Percentiles rank a stretch among this genome's conserved stretches.
phyloP scores from a whole-genome alignment of 345 rosid genomes.

The Populus alba region DNA sequence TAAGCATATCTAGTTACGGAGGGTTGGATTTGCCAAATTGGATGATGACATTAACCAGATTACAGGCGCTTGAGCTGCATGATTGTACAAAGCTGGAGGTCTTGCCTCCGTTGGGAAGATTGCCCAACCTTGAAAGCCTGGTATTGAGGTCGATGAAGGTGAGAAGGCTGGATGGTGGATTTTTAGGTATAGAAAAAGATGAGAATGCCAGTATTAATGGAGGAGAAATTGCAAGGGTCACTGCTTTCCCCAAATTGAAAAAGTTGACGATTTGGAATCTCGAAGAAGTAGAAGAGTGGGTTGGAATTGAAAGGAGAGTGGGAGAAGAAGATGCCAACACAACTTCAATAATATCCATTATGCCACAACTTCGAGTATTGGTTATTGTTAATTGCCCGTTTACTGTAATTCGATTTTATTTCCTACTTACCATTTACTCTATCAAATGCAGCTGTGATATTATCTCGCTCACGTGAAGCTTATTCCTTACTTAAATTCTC shows the following conservation, averaged over 20 bases:
- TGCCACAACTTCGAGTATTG: constrained; percentile 13
- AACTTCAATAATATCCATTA: background rate
- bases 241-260: constrained; percentile 12
- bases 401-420: too few species aligned
- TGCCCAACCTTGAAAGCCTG: background rate
- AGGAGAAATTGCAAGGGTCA: background rate
- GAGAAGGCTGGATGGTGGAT: constrained; percentile 8
- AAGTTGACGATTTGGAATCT: background rate
- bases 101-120: too few species aligned
- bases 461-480: too few species aligned
- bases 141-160: background rate
- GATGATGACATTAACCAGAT: constrained; percentile 1
- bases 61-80: background rate
- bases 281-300: constrained; percentile 6
- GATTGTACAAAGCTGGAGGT: too few species aligned
- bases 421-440: too few species aligned
- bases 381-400: accelerated
- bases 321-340: background rate
- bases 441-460: too few species aligned
- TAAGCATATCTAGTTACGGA: accelerated
- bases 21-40: background rate
- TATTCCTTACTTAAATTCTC: too few species aligned
- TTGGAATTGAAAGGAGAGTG: background rate
- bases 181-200: background rate
- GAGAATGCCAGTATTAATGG: too few species aligned